A percentile compares a stretch with the other conserved stretches of the same genome.
These are phyloP conservation scores for Amaranthus palmeri DNA, from an alignment of 148 eudicot genomes.

Conservation along the genomic window DNA sequence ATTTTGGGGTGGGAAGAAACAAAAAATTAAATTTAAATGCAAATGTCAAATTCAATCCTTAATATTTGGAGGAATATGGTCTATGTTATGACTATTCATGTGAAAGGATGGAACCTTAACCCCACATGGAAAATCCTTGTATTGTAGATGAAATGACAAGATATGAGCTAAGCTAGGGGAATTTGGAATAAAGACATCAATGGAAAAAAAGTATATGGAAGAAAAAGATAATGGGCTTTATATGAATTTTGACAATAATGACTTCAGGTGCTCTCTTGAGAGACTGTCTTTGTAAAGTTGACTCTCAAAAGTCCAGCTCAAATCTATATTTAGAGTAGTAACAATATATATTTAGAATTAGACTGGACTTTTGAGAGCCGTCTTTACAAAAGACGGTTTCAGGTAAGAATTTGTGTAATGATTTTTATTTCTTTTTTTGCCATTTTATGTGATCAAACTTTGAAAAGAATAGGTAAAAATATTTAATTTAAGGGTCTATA, in stretches of 20 bases:
- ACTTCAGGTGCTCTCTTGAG: too few relatives aligned
- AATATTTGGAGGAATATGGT: slow-evolving; percentile 17
- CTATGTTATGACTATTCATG: slow-evolving; percentile 5
- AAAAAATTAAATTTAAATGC: slow-evolving; percentile 2
- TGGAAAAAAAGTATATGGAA: background rate
- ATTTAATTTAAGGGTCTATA: background rate
- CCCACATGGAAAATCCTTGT: slow-evolving; percentile 12
- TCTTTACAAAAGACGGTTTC: too few relatives aligned
- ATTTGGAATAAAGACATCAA: slow-evolving; percentile 1
- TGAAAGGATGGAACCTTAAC: background rate
- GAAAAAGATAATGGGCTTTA: background rate
- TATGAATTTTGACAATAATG: background rate
- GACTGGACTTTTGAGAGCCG: too few relatives aligned
- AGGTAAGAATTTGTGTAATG: too few relatives aligned
- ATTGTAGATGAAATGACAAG: slow-evolving; percentile 20
- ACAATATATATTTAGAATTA: too few relatives aligned
- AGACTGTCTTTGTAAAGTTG: too few relatives aligned
- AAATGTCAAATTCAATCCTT: slow-evolving; percentile 19
- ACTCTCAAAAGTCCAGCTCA: too few relatives aligned
- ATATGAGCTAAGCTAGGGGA: background rate
- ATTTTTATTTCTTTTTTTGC: slow-evolving; percentile 5
- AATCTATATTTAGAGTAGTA: too few relatives aligned
- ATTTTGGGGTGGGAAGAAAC: background rate
- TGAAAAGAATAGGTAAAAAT: background rate
- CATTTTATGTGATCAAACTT: slow-evolving; percentile 13